phyloP scores from a whole-genome alignment of 164 flowering plant species.

The Chimonanthus salicifolius region DNA sequence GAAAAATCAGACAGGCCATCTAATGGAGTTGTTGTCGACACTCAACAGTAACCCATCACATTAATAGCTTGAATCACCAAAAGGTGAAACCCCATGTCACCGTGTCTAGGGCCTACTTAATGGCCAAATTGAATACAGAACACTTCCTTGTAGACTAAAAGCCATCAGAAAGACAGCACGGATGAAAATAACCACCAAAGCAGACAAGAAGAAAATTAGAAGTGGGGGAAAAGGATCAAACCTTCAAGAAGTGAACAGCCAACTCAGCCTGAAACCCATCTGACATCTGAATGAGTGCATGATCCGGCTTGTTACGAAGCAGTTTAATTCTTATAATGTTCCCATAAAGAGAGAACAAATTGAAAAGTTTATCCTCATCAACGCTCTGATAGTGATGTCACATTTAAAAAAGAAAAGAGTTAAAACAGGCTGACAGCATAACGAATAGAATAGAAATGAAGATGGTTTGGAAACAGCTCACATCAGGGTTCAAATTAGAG shows the following conservation, averaged over 20 bases:
- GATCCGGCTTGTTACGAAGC: constrained; percentile 94
- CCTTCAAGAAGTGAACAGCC: constrained; percentile 97
- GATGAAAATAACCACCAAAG: background rate
- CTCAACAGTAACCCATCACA: too few relatives aligned
- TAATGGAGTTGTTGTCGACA: too few relatives aligned
- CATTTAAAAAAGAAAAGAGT: background rate
- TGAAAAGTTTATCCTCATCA: constrained; percentile 96
- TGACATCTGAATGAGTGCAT: constrained; percentile 94
- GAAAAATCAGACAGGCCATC: too few relatives aligned
- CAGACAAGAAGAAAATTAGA: background rate
- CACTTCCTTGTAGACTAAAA: too few relatives aligned
- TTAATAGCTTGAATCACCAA: background rate
- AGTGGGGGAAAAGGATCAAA: constrained; percentile 13
- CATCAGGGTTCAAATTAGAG: constrained; percentile 86
- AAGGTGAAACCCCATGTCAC: background rate
- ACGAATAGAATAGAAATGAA: background rate
- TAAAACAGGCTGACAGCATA: constrained; percentile 1
- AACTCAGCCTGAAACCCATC: constrained; percentile 98
- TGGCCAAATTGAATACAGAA: too few relatives aligned
- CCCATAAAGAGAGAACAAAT: constrained; percentile 90
- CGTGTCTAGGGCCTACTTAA: too few relatives aligned
- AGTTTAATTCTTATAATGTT: constrained; percentile 88
- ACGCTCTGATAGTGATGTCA: constrained; percentile 45
- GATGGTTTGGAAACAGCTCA: constrained; percentile 27
- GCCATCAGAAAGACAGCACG: background rate